Percentiles rank a stretch among this genome's conserved stretches.
These are phyloP conservation scores for Rhizopogon vulgaris DNA, from an alignment of 768 basidiomycete species.

Conservation along the genomic window DNA sequence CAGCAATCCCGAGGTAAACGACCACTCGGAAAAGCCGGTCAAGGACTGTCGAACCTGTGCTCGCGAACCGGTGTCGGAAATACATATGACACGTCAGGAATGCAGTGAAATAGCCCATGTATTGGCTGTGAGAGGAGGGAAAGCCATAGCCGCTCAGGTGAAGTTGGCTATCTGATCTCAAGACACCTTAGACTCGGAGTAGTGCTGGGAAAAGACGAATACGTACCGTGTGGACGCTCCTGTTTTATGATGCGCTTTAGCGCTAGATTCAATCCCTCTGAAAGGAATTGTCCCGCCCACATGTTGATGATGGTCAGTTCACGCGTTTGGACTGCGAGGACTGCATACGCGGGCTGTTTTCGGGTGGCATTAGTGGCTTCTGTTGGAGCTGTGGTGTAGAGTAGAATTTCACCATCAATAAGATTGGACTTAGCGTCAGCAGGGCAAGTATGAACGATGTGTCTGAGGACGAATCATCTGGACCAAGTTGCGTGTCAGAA, in stretches of 20 bases:
- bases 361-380: constrained; percentile 3
- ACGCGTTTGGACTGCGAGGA: constrained; percentile 65
- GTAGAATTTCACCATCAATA: constrained; percentile 52
- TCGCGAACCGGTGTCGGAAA: constrained; percentile 58
- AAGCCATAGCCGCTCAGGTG: constrained; percentile 68
- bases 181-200: neutral
- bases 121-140: constrained; percentile 86
- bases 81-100: constrained; percentile 72
- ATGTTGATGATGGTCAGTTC: constrained; percentile 77
- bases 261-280: constrained; percentile 64
- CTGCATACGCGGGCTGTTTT: constrained; percentile 70
- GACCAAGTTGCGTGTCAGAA: neutral
- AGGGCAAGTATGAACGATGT: constrained; percentile 54
- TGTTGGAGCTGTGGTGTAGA: neutral
- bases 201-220: neutral
- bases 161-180: constrained; percentile 13
- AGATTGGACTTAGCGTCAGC: constrained; percentile 62
- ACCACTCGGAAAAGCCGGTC: constrained; percentile 44
- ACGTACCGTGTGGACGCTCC: constrained; percentile 60
- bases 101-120: constrained; percentile 81
- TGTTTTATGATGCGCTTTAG: constrained; percentile 65
- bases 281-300: constrained; percentile 75
- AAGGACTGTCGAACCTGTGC: constrained; percentile 43
- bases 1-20: constrained; percentile 44
- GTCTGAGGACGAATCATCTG: constrained; percentile 59